Evolutionary conservation across 345 rosid genomes (phyloP).

Genomic region (Eucalyptus sideroxylon): DNA sequence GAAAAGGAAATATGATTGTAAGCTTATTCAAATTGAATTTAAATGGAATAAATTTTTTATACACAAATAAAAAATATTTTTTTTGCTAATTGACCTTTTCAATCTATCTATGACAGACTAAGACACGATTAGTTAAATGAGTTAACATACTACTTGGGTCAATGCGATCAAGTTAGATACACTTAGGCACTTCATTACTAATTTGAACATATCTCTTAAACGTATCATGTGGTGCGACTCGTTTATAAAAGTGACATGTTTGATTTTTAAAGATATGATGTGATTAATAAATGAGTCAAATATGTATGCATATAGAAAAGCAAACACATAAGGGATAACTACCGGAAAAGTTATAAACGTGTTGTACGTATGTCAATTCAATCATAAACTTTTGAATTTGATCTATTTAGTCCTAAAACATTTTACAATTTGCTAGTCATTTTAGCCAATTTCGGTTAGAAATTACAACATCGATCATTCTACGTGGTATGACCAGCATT

Average conservation of each 20-base stretch:
- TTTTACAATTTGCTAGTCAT: too few species aligned
- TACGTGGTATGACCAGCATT: rapidly evolving
- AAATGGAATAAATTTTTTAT: rapidly evolving
- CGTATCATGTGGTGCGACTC: not conserved
- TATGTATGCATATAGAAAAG: not conserved
- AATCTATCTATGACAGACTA: rapidly evolving
- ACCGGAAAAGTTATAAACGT: too few species aligned
- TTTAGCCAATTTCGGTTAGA: not conserved
- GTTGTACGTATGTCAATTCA: rapidly evolving
- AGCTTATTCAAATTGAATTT: not conserved
- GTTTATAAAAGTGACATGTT: not conserved
- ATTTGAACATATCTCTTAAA: too few species aligned
- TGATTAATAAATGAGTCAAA: not conserved
- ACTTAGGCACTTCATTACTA: too few species aligned
- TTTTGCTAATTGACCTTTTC: not conserved
- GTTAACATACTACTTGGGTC: not conserved
- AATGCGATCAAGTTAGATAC: too few species aligned
- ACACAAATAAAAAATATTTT: not conserved
- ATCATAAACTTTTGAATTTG: too few species aligned
- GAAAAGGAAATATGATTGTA: not conserved
- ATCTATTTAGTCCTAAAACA: rapidly evolving
- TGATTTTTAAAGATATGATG: rapidly evolving
- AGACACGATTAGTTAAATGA: not conserved
- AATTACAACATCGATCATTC: too few species aligned
- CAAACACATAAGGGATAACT: too few species aligned